These are phyloP conservation scores for Drechslera avenae DNA, from an alignment of 2,329 filamentous ascomycete species.

Conservation along the genomic window DNA sequence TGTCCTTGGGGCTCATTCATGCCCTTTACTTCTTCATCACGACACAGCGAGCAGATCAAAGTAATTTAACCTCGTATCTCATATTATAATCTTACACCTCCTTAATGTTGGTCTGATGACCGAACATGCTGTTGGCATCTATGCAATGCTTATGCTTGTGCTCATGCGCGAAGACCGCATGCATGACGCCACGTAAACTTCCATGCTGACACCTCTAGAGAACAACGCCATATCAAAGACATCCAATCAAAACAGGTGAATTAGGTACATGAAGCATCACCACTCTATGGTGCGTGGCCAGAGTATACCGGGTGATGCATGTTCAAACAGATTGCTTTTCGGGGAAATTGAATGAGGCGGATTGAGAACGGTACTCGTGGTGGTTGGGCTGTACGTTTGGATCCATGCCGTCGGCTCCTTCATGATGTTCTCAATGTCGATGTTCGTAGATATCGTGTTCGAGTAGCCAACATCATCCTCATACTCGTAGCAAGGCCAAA, in stretches of 20 bases:
- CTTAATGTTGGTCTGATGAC: not conserved
- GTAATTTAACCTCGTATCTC: not conserved
- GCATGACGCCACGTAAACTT: not conserved
- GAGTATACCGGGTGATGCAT: not conserved
- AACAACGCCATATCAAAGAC: not conserved
- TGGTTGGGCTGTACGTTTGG: too few relatives aligned
- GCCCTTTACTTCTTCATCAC: too few relatives aligned
- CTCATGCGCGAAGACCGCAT: not conserved
- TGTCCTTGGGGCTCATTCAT: too few relatives aligned
- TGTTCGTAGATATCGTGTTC: slow-evolving; percentile 6
- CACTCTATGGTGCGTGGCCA: not conserved
- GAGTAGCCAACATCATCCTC: slow-evolving; percentile 7
- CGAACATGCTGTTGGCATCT: not conserved
- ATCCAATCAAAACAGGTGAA: not conserved
- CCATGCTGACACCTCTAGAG: too few relatives aligned
- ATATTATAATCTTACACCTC: not conserved
- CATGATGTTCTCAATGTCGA: not conserved
- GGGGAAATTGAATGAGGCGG: not conserved
- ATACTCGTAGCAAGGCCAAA: not conserved
- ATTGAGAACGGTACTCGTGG: too few relatives aligned
- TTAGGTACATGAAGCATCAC: not conserved
- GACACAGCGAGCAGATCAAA: too few relatives aligned
- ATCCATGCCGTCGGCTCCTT: not conserved
- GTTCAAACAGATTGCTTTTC: not conserved
- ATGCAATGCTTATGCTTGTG: not conserved